Evolutionary conservation across 208 protist genomes (phyloP), one percentile per base, ranked within the genome.

Genomic region (Acanthamoeba royreba): DNA sequence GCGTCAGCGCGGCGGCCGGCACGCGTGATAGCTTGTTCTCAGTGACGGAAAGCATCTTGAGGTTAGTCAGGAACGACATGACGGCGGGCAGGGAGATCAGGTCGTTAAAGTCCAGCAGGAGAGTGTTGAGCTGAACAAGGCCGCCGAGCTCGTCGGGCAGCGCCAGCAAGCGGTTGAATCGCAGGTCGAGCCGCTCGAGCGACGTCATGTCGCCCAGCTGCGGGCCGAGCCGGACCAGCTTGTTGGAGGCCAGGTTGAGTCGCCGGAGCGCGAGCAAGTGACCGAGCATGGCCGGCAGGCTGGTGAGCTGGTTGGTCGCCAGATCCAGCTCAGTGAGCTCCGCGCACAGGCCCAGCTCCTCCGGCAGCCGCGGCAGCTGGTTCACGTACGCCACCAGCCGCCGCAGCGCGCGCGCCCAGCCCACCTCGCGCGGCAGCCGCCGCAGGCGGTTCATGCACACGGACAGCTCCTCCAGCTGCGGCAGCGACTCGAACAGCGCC

Each of bases 101-200:
- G 31, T 58, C 43, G 91, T 96, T 96, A 9, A 46, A 40, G n/a
- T 93, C 31, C 22, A 96, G 58, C 61, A 95, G 94, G 7, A 96
- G 52, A 43, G 93, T 92, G 42, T 86, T 94, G n/a, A 96, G 55
- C 58, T 81, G 25, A 28, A 17, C 9, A 2, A 96, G 25, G 2
- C 69, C 22, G n/a, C 81, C 88, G 38, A 95, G 13, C 40, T 96
- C 94, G 31, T 33, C n/a, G 19, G 88, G 72, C 28, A 96, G 58
- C 58, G 81, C 66, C 25, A 94, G 28, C 40, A 96, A 89, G 52
- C 53, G 46, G 83, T 90, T 90, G 83, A 90, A 90, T 31, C 83
- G 83, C 25, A 90, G 83, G 53, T 90, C 83, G 45, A 92, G 47
- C 35, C 87, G 40, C 52, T 93, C 88, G 43, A 93, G 88, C 13